phyloP scores from a whole-genome alignment of 352 stramenopile genomes.

The Phytophthora multivora region DNA sequence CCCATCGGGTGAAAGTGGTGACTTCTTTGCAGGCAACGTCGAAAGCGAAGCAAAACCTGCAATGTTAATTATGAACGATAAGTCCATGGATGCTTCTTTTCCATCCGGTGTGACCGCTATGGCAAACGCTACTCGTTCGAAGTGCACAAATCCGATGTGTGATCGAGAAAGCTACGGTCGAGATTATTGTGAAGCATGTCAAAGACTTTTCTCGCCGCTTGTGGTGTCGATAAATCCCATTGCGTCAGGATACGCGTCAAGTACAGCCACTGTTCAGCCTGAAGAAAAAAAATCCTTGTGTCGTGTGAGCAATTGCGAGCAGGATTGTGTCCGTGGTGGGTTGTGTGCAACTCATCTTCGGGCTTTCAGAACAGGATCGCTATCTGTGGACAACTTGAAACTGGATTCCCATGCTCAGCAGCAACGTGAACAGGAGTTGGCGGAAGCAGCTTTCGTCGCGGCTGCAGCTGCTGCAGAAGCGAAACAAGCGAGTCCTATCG shows the following conservation, averaged over 20 bases:
- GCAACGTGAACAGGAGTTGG: conserved; percentile 30
- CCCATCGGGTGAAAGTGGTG: conserved; percentile 2
- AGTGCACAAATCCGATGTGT: conserved; percentile 68
- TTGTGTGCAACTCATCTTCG: conserved; percentile 57
- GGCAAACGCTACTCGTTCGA: conserved; percentile 18
- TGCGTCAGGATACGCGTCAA: conserved; percentile 18
- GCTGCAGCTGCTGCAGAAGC: conserved; percentile 10
- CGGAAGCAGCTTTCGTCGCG: conserved; percentile 18
- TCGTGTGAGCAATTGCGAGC: conserved; percentile 46
- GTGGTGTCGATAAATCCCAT: conserved; percentile 44
- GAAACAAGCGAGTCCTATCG: conserved; percentile 20
- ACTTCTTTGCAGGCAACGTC: conserved; percentile 7
- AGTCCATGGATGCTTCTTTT: conserved; percentile 9
- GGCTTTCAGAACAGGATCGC: conserved; percentile 47
- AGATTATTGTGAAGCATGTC: conserved; percentile 67
- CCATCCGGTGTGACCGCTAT: conserved; percentile 17
- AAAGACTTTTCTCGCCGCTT: conserved; percentile 62
- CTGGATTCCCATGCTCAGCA: conserved; percentile 42
- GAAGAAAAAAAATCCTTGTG: conserved; percentile 35
- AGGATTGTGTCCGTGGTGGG: conserved; percentile 33
- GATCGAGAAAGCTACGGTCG: conserved; percentile 52
- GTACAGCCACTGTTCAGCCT: conserved; percentile 16
- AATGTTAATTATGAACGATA: conserved; percentile 26
- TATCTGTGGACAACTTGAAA: conserved; percentile 69
- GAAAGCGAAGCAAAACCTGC: conserved; percentile 39